These are phyloP conservation scores for Nemophila menziesii DNA, from an alignment of 257 asterid genomes.

Conservation along the genomic window DNA sequence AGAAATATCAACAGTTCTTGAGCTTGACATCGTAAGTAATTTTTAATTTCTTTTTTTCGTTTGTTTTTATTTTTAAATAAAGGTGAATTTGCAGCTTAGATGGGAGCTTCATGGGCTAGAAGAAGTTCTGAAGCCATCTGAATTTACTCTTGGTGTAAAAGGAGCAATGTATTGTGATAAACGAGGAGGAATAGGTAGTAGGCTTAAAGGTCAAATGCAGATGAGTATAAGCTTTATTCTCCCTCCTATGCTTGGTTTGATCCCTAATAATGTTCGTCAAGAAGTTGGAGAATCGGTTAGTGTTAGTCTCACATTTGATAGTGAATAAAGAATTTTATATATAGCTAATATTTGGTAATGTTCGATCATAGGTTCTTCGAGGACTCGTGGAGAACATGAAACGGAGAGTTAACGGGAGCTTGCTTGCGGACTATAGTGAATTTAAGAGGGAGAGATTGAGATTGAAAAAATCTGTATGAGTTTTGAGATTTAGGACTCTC, in stretches of 20 bases:
- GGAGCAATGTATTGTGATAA: constrained; percentile 76
- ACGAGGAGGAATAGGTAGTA: constrained; percentile 50
- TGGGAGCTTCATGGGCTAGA: constrained; percentile 95
- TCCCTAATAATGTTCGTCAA: constrained; percentile 69
- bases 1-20: constrained; percentile 56
- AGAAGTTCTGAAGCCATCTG: constrained; percentile 68
- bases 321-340: background rate
- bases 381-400: constrained; percentile 77
- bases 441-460: constrained; percentile 72
- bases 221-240: constrained; percentile 73
- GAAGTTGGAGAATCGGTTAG: constrained; percentile 86
- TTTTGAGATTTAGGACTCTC: too few species aligned
- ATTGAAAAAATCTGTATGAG: too few species aligned
- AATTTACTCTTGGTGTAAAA: constrained; percentile 61
- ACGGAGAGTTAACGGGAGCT: constrained; percentile 62
- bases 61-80: background rate
- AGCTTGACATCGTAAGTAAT: constrained; percentile 76
- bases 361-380: constrained; percentile 42
- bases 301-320: background rate
- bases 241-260: constrained; percentile 62
- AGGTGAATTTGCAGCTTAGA: constrained; percentile 51
- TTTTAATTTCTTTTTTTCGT: background rate
- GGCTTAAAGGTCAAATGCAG: constrained; percentile 67
- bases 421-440: constrained; percentile 60
- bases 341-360: background rate